Evolutionary conservation across 768 basidiomycete genomes (phyloP).

Genomic region (Lyophyllum shimeji): DNA sequence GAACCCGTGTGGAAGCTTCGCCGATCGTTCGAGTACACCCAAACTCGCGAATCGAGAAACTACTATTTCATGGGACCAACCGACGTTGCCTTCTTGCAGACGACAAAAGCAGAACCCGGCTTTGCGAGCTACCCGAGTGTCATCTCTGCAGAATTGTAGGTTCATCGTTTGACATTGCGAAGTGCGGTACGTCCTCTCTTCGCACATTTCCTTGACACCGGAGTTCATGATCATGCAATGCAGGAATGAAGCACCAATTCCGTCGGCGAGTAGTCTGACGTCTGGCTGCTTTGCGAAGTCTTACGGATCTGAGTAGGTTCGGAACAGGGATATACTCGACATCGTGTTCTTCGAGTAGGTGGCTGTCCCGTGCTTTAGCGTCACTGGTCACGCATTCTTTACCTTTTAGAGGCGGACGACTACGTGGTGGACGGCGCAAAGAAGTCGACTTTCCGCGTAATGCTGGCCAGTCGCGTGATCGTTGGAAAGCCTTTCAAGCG

Average conservation of each 20-base stretch:
- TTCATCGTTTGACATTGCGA: conserved; percentile 57
- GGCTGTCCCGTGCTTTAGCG: neutral
- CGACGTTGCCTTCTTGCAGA: conserved; percentile 60
- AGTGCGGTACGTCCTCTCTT: conserved; percentile 46
- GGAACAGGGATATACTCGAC: conserved; percentile 72
- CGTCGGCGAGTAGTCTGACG: conserved; percentile 33
- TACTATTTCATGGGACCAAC: conserved; percentile 70
- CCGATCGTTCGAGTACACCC: conserved; percentile 19
- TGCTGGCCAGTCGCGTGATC: conserved; percentile 62
- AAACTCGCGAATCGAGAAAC: conserved; percentile 48
- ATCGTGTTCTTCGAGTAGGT: conserved; percentile 63
- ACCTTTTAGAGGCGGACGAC: conserved; percentile 59
- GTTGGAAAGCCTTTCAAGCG: conserved; percentile 57
- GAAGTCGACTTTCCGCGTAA: conserved; percentile 42
- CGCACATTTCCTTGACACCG: neutral
- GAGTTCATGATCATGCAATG: neutral
- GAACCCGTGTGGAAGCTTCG: conserved; percentile 29
- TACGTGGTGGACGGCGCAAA: conserved; percentile 47
- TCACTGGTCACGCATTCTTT: conserved; percentile 2
- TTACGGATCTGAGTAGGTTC: conserved; percentile 40
- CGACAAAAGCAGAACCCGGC: conserved; percentile 39
- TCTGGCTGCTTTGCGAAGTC: neutral
- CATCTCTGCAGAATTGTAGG: conserved; percentile 57
- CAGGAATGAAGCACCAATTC: conserved; percentile 57
- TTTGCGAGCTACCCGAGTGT: conserved; percentile 52